A percentile compares a stretch with the other conserved stretches of the same genome.
These are phyloP conservation scores for Pseudogymnoascus sp. DNA, from an alignment of 2,329 filamentous ascomycete species.

Conservation along the genomic window DNA sequence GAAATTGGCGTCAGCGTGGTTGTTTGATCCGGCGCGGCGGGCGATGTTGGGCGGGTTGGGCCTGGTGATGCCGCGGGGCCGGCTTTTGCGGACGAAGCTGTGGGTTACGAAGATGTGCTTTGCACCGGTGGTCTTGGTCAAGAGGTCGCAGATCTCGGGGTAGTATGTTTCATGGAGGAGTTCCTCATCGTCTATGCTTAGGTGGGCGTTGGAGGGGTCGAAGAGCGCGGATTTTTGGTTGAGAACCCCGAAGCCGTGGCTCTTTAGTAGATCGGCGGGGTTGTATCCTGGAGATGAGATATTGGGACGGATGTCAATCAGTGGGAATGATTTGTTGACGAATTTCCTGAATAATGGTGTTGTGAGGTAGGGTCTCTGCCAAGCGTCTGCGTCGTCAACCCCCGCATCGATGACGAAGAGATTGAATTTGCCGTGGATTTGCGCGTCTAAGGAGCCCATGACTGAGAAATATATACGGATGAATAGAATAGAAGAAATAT, in stretches of 20 bases:
- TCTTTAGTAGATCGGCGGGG: background rate
- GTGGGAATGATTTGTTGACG: background rate
- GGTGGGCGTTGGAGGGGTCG: conserved; percentile 3
- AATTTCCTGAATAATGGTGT: conserved; percentile 7
- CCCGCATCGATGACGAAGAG: conserved; percentile 10
- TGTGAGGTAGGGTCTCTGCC: conserved; percentile 5
- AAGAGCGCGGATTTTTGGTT: background rate
- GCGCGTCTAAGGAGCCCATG: background rate
- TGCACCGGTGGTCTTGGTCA: background rate
- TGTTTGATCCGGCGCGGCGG: conserved; percentile 6
- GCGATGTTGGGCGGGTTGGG: background rate
- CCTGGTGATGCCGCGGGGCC: background rate
- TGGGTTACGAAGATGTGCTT: background rate
- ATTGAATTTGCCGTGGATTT: background rate
- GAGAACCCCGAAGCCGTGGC: background rate
- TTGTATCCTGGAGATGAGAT: background rate
- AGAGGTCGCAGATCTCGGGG: background rate
- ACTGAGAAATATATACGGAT: background rate
- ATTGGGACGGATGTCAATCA: background rate
- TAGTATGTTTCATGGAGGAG: conserved; percentile 5
- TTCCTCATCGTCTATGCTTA: background rate
- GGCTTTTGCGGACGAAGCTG: conserved; percentile 1
- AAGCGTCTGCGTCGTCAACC: conserved; percentile 4
- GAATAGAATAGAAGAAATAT: background rate
- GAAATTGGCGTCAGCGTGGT: background rate